Evolutionary conservation across 257 asterid genomes (phyloP), one percentile per base, ranked within the genome.

Genomic region (Petunia secreta): DNA sequence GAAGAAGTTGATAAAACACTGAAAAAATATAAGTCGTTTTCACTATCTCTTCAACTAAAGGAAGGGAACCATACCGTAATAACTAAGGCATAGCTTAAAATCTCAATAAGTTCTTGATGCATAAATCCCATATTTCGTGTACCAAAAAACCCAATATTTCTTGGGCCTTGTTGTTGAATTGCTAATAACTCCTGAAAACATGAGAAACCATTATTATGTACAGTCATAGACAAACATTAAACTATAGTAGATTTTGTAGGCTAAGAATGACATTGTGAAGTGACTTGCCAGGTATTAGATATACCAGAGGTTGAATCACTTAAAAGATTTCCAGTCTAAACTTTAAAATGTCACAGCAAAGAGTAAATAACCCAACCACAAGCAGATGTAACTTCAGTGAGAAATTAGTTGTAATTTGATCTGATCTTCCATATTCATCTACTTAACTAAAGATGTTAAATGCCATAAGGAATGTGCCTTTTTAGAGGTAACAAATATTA

Each of bases 51-150:
- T n/a, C 7, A 39, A 63, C 75, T 25, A 43, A 44, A 57, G 16
- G 25, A 66, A 53, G 62, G 65, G 58, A 52, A 81, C 40, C 67
- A 79, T 90, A 96, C 99, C 89, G 99, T 94, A 80, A 96, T 96
- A 74, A 96, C 99, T 85, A 96, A 85, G 41, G 99, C 99, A 25
- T 96, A 96, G 97, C 99, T 96, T 74, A 96, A 92, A 84, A 96
- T 96, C 91, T 96, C 98, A 78, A 96, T 94, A 60, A 96, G 97
- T 84, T 96, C 97, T 85, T 96, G 99, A 89, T 96, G 99, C 99
- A 96, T 96, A 88, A 94, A 96, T 75, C 97, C 98, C 98, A 96
- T 96, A 85, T 96, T 96, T 83, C 99, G 85, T 43, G 99, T 96
- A 83, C 99, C 99, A 66, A 96, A 96, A 84, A 96, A 96, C 15